These are phyloP conservation scores for Agastache rugosa DNA, from an alignment of 257 asterid genomes.

Conservation along the genomic window DNA sequence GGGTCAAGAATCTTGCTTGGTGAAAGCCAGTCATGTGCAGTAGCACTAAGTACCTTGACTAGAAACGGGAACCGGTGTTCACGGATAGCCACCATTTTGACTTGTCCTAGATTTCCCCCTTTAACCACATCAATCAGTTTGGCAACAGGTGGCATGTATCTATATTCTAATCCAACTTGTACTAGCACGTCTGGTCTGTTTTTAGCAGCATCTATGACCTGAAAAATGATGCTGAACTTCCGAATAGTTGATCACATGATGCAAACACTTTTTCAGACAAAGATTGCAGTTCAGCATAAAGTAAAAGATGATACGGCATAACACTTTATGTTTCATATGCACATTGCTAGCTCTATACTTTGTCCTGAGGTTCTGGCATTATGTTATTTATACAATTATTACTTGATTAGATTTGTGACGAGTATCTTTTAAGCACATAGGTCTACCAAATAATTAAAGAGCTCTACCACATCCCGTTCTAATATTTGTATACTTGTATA, in stretches of 20 bases:
- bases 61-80: conserved; percentile 97
- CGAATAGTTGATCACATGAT: conserved; percentile 6
- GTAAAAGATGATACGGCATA: not conserved
- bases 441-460: not conserved
- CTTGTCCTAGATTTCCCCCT: conserved; percentile 68
- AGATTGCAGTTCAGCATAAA: conserved; percentile 11
- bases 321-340: not conserved
- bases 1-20: conserved; percentile 29
- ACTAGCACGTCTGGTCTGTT: conserved; percentile 71
- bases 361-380: not conserved
- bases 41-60: conserved; percentile 70
- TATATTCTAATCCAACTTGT: conserved; percentile 93
- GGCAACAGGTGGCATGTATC: conserved; percentile 97
- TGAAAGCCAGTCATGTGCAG: conserved; percentile 20
- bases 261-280: not conserved
- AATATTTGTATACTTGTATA: not conserved
- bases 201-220: conserved; percentile 83
- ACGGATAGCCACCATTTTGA: conserved; percentile 90
- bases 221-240: conserved; percentile 26
- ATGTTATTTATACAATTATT: not conserved
- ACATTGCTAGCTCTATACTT: not conserved
- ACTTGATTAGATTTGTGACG: not conserved
- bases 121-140: conserved; percentile 80
- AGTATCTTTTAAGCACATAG: not conserved
- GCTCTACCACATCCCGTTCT: not conserved